Conservation (phyloP, 2,329 filamentous ascomycete genomes). For the Emergomyces orientalis region DNA sequence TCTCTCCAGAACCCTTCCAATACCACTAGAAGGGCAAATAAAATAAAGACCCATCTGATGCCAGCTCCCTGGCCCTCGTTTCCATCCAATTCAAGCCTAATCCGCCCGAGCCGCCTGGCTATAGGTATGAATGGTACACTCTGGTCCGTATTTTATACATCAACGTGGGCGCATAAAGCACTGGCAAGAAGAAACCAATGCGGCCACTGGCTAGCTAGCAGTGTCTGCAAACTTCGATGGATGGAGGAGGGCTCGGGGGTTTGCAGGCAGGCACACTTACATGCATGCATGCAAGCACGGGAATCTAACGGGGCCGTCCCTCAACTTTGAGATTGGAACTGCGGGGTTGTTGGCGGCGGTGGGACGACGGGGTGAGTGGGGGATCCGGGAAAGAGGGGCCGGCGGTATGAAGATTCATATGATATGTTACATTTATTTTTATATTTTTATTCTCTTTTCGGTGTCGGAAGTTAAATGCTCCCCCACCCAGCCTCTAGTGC, state of each 20-base stretch:
- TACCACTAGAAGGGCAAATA: not conserved
- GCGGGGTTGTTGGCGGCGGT: not conserved
- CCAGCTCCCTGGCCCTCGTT: not conserved
- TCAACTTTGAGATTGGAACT: not conserved
- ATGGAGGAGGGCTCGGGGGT: not conserved
- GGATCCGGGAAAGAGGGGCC: not conserved
- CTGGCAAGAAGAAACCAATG: not conserved
- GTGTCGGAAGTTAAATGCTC: not conserved
- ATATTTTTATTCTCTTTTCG: not conserved
- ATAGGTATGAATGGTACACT: not conserved
- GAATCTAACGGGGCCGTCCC: not conserved
- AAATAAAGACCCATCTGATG: not conserved
- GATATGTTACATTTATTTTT: not conserved
- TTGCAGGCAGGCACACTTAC: not conserved
- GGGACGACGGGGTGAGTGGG: not conserved
- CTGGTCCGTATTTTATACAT: not conserved
- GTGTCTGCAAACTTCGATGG: not conserved
- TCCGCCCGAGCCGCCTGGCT: not conserved
- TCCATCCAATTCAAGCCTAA: not conserved
- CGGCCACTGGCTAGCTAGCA: not conserved
- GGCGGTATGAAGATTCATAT: not conserved
- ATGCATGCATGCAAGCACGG: not conserved
- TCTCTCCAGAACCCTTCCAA: not conserved
- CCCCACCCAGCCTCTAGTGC: not conserved
- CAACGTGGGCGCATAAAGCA: not conserved